Evolutionary conservation across 345 rosid genomes (phyloP), one percentile per base, ranked within the genome.

Genomic region (Psidium friedrichsthalianum): DNA sequence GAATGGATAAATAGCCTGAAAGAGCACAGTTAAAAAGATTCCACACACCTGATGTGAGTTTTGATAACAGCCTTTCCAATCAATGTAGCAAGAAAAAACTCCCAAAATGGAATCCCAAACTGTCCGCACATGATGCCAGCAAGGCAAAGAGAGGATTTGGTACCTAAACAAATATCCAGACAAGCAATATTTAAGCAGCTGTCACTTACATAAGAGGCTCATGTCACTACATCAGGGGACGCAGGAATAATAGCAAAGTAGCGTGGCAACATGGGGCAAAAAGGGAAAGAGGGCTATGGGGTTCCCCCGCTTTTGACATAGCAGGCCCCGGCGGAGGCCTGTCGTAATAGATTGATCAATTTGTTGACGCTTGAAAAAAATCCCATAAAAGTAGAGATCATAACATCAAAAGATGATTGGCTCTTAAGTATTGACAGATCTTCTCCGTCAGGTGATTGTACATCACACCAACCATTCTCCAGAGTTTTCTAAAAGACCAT

Each of bases 91-190:
- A 95, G 86, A 85, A 96, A 96, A 86, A 97, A 97, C 86, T 95
- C 91, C 98, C 98, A 95, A 88, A 97, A 97, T 12, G 98, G 93
- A 85, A 97, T 86, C 85, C 98, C 99, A 83, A 97, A 94, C 88
- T 97, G 99, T 85, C 99, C 99, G 54, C 99, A 97, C 99, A 97
- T 95, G 54, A 97, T 97, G 89, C 99, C 99, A 86, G 99, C 99
- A 40, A 97, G 99, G 89, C 99, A 88, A 97, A 97, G 56, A 97
- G 91, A 85, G 99, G 99, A 92, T 97, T 97, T 86, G 99, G 99
- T 88, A 97, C 98, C 99, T 97, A 84, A 83, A 86, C 49, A 29
- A n/a, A 82, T 51, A 47, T 14, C 83, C 56, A 82, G 53, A 24
- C 53, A 51, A 82, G 53, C 56, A 82, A 51, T 3, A 51, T 51